Conservation (phyloP, 2,329 filamentous ascomycete species). For the Monosporascus ibericus region DNA sequence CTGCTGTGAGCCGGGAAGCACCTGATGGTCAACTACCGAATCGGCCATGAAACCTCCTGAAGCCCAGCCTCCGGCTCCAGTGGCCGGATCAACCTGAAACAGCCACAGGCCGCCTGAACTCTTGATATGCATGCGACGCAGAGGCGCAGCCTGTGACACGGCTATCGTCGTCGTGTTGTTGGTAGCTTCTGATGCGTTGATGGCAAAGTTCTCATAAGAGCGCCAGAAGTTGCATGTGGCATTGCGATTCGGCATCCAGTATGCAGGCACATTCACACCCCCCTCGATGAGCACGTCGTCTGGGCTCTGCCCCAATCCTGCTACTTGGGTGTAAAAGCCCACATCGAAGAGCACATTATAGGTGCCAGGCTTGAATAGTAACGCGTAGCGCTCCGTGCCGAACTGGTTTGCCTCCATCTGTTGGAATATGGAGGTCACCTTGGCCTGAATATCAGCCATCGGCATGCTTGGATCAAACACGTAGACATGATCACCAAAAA, state of each 20-base stretch:
- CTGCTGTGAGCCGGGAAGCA: constrained; percentile 28
- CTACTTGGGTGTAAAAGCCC: constrained; percentile 27
- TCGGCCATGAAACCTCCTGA: constrained; percentile 29
- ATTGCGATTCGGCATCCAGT: constrained; percentile 29
- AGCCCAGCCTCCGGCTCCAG: constrained; percentile 26
- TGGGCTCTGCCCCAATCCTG: constrained; percentile 23
- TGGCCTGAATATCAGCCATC: constrained; percentile 21
- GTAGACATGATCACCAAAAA: constrained; percentile 27
- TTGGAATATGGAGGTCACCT: constrained; percentile 21
- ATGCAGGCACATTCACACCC: constrained; percentile 27
- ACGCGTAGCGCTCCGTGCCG: constrained; percentile 22
- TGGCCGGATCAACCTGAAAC: constrained; percentile 26
- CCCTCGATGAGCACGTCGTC: constrained; percentile 26
- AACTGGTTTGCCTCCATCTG: constrained; percentile 30
- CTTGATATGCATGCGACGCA: constrained; percentile 24
- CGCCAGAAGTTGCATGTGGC: constrained; percentile 30
- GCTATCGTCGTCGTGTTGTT: constrained; percentile 28
- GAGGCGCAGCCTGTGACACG: constrained; percentile 26
- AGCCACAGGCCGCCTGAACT: constrained; percentile 27
- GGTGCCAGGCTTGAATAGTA: constrained; percentile 26
- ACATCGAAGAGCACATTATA: constrained; percentile 27
- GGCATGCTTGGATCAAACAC: constrained; percentile 26
- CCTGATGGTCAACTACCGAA: constrained; percentile 23
- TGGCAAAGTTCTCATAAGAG: constrained; percentile 26
- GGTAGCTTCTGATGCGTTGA: constrained; percentile 24